A percentile compares a stretch with the other conserved stretches of the same genome.
Evolutionary conservation across 2,329 filamentous ascomycete genomes (phyloP).

Genomic region (Ophiostoma populinum): DNA sequence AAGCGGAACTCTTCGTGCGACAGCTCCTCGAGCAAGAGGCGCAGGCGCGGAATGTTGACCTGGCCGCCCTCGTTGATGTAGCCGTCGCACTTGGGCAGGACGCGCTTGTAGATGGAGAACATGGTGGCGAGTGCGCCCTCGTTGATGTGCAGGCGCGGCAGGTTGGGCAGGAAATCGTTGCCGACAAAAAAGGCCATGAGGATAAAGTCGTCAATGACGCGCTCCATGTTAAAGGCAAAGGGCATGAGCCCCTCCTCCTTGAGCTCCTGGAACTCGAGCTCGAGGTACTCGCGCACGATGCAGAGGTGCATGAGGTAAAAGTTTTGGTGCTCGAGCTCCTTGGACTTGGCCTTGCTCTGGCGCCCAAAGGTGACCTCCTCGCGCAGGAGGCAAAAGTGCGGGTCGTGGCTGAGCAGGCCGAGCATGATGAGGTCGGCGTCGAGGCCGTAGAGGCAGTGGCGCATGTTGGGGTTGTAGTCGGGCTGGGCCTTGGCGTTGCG

Average conservation of each 20-base stretch:
- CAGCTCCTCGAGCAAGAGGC: constrained; percentile 63
- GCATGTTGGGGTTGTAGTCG: constrained; percentile 78
- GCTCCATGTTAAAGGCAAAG: constrained; percentile 83
- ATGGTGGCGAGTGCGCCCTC: constrained; percentile 92
- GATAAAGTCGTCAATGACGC: constrained; percentile 97
- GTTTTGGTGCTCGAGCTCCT: constrained; percentile 95
- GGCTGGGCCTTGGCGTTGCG: constrained; percentile 91
- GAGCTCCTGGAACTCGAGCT: constrained; percentile 90
- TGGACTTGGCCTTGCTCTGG: constrained; percentile 71
- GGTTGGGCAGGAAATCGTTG: constrained; percentile 95
- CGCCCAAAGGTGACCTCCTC: constrained; percentile 97
- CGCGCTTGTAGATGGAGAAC: constrained; percentile 90
- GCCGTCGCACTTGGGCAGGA: constrained; percentile 71
- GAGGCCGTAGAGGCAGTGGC: constrained; percentile 91
- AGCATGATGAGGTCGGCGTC: constrained; percentile 98
- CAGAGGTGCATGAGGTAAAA: constrained; percentile 96
- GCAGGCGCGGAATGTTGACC: constrained; percentile 71
- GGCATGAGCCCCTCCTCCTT: constrained; percentile 52
- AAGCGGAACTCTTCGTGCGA: constrained; percentile 80
- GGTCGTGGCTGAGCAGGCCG: constrained; percentile 89
- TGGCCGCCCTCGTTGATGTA: constrained; percentile 94
- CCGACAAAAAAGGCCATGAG: constrained; percentile 99
- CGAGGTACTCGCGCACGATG: constrained; percentile 92
- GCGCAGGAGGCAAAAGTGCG: constrained; percentile 90
- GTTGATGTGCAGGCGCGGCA: constrained; percentile 94